Base-by-base conservation (phyloP, 1,139 yeast genomes). In the Zygoascus hellenicus region DNA sequence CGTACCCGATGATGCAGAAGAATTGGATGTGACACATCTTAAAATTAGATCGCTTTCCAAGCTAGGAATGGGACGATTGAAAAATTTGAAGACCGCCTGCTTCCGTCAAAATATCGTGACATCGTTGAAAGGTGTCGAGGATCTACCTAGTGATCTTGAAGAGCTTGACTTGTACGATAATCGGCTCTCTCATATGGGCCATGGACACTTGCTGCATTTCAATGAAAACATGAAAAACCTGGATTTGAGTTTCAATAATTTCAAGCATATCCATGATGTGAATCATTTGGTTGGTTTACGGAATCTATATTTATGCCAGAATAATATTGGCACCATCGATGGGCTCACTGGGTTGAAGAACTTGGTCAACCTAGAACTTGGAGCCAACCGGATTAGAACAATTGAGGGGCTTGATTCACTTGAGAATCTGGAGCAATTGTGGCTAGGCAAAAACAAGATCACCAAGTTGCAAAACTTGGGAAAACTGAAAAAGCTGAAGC, bases 161-260 rank as follows among this genome's bases (percentile, higher is more conserved):
- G 95, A 89, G 55, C 69, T 94, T 54, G 98, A 92, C 63, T 72
- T 90, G 33, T 94, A 94, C 62, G 98, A 94, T 66, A 94, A 94
- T 67, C 71, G 96, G 56, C 84, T 94, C 56, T 80, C 83, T 53
- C 97, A 90, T 61, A 87, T 92, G 47, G 83, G 92, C 13, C 81
- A 77, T 56, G 83, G 92, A n/a, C 81, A 77, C 56, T 64, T 88
- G 37, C 78, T 76, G 49, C 80, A 80, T 49, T 76, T 88, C 56
- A 67, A 66, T 10, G 32, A 46, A 17, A 75, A 78, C 22, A 67
- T 92, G 59, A 74, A 66, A 49, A 75, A 66, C 47, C 71, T 94
- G 55, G 99, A 94, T 65, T 72, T 94, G 32, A 86, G 96, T 36
- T 94, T 92, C 69, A 94, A 94, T 68, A 86, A 83, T 61, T 87